Evolutionary conservation across 768 basidiomycete species (phyloP), one percentile per base, ranked within the genome.

Genomic region (Chlorophyllum brunneum): DNA sequence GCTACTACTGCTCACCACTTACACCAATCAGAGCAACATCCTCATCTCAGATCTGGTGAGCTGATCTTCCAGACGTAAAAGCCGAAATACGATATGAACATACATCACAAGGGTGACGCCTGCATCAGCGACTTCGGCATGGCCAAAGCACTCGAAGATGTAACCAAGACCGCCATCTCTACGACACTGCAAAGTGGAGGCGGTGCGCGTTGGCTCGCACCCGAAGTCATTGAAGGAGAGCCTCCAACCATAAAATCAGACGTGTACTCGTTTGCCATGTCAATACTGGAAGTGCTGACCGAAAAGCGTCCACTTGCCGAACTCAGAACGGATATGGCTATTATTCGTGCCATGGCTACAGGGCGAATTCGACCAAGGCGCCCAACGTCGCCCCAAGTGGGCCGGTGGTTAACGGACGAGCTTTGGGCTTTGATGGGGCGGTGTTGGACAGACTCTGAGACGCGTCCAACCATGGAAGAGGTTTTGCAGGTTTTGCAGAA

Each of bases 71-170:
- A n/a, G 1, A 20, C 8, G 26, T 6, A 11, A 30, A 11, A 13
- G 9, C 8, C 5, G 1, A 37, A 39, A 1, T 10, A 38, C 18
- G 4, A 5, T 31, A 13, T 45, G 40, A 40, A 56, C 44, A 36
- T 23, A 20, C 34, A 53, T 49, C 24, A 30, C 4, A 50, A 83
- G 83, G 75, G 73, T 9, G 67, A 78, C 57, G 76, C 82, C 26
- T 70, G 78, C 26, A 78, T 85, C 13, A 80, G 79, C 54, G 83
- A 85, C 57, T 85, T 85, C 60, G 82, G 83, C 33, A 77, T 84
- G 67, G 78, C 83, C 15, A 82, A 80, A 59, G 68, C 81, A 24
- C 72, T 85, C 31, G 77, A 78, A 54, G 80, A 83, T 37, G 72
- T 83, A 24, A 77, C 80, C 0, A 80, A 79, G 48, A 61, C 68